Percentiles rank a stretch among this genome's conserved stretches.
These are phyloP conservation scores for Cryptococcus depauperatus DNA, from an alignment of 1,284 basidiomycete species.

Conservation along the genomic window DNA sequence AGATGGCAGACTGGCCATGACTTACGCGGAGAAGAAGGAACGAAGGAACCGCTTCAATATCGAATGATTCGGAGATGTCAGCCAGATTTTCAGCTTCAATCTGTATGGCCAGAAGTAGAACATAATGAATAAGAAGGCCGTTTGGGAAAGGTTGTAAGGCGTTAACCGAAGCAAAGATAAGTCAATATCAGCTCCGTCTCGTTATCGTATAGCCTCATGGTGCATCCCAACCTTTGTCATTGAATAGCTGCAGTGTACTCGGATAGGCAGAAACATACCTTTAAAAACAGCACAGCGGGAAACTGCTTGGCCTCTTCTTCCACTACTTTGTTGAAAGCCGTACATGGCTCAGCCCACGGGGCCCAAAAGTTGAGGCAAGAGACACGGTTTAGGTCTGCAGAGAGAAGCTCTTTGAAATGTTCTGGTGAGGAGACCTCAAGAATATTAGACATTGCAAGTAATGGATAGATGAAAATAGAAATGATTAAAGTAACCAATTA, in stretches of 20 bases:
- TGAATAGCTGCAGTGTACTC: no score
- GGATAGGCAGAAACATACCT: constrained; percentile 52
- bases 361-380: constrained; percentile 91
- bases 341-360: constrained; percentile 82
- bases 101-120: constrained; percentile 44
- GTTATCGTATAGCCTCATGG: no score
- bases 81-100: constrained; percentile 82
- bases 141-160: no score
- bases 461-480: neutral
- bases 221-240: no score
- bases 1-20: no score
- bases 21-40: constrained; percentile 74
- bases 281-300: constrained; percentile 61
- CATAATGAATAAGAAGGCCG: neutral
- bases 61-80: constrained; percentile 90
- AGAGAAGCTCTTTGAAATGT: constrained; percentile 68
- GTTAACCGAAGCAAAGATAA: no score
- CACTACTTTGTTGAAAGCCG: constrained; percentile 72
- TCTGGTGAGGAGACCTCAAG: constrained; percentile 55
- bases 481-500: neutral
- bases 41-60: constrained; percentile 81
- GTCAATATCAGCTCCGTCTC: no score
- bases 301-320: constrained; percentile 64
- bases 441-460: constrained; percentile 28
- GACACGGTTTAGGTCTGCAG: constrained; percentile 63